Conservation (phyloP, 2,329 filamentous ascomycete genomes). For the Scedosporium boydii region DNA sequence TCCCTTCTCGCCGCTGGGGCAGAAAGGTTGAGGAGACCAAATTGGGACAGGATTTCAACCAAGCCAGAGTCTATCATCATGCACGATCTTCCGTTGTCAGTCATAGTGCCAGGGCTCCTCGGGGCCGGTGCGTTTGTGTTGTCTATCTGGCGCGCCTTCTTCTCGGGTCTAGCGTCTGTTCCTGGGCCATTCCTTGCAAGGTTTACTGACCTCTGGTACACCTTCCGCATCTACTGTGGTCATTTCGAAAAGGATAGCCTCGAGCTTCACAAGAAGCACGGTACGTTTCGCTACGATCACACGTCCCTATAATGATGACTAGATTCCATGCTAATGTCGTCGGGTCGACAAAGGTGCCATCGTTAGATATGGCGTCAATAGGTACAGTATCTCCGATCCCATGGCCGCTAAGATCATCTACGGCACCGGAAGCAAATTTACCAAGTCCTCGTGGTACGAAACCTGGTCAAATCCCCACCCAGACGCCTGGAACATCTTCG, state of each 20-base stretch:
- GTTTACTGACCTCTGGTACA: conserved; percentile 20
- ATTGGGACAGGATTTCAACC: no score
- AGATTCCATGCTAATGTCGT: not conserved
- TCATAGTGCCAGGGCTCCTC: not conserved
- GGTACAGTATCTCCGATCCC: conserved; percentile 34
- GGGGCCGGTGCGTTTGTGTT: not conserved
- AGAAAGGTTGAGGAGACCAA: no score
- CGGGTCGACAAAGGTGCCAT: conserved; percentile 19
- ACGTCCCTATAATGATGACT: not conserved
- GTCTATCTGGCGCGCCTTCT: not conserved
- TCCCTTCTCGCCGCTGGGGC: no score
- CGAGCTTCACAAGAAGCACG: conserved; percentile 20
- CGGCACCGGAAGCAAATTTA: conserved; percentile 18
- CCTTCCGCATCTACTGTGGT: conserved; percentile 15
- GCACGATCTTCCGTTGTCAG: not conserved
- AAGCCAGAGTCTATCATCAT: not conserved
- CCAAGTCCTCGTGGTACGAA: conserved; percentile 24
- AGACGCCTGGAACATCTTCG: conserved; percentile 18
- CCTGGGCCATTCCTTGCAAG: conserved; percentile 18
- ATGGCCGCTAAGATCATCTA: conserved; percentile 27
- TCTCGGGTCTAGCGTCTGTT: conserved; percentile 16
- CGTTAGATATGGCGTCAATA: conserved; percentile 36
- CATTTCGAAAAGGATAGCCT: conserved; percentile 18
- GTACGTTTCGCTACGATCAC: conserved; percentile 8
- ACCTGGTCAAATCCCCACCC: conserved; percentile 14